Conservation (phyloP, 495 filamentous ascomycete genomes). For the Xylaria grammica region DNA sequence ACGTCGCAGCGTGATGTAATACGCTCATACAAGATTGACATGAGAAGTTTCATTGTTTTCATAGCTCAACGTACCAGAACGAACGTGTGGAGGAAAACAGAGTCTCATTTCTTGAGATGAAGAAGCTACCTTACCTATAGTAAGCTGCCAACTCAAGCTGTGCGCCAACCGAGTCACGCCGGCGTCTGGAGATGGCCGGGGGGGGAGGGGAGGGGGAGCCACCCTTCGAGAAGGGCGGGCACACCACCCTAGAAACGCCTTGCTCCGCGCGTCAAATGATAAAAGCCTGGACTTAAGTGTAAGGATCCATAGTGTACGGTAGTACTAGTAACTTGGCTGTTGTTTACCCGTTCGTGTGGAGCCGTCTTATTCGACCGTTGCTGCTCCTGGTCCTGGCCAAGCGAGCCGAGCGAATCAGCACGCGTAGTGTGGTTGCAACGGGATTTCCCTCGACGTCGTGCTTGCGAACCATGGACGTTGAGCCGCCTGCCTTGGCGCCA, state of each 20-base stretch:
- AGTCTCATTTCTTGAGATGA: no score
- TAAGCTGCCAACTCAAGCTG: neutral
- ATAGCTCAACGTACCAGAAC: no score
- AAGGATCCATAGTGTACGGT: no score
- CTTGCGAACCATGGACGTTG: conserved; percentile 8
- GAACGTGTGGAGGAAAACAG: no score
- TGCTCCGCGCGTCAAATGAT: conserved; percentile 10
- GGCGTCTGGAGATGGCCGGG: conserved; percentile 6
- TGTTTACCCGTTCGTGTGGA: no score
- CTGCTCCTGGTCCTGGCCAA: neutral
- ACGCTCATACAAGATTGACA: no score
- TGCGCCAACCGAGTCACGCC: conserved; percentile 7
- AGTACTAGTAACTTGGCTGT: no score
- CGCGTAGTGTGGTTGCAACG: conserved; percentile 15
- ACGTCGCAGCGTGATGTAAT: neutral
- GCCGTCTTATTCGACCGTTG: neutral
- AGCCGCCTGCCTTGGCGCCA: conserved; percentile 15
- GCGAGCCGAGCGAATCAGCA: conserved; percentile 1
- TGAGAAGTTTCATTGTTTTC: no score
- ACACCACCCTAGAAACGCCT: neutral
- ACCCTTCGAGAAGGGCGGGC: no score
- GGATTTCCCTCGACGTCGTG: neutral
- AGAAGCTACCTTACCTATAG: neutral
- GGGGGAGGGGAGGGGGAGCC: no score
- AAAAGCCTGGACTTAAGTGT: neutral